Conservation (phyloP, 257 asterid species). For the Solanum dulcamara region DNA sequence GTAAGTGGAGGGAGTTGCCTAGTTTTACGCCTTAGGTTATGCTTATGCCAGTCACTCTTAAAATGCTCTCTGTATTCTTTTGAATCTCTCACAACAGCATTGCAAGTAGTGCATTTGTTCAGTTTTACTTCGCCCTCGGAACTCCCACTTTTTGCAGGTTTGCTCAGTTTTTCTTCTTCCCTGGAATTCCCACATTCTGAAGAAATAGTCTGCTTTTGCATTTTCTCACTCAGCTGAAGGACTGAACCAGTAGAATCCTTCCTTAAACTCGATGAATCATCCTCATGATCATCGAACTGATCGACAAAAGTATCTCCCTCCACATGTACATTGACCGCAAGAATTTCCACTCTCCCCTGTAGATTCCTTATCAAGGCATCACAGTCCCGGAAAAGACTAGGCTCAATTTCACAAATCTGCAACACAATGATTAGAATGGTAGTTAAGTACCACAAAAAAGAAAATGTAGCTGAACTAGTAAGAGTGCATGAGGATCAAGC, state of each 20-base stretch:
- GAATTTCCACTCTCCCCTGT: slow-evolving; percentile 79
- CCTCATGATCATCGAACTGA: slow-evolving; percentile 61
- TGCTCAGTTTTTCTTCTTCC: slow-evolving; percentile 53
- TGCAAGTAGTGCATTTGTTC: slow-evolving; percentile 77
- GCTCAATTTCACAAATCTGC: slow-evolving; percentile 75
- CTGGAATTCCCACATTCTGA: slow-evolving; percentile 24
- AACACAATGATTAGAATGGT: background rate
- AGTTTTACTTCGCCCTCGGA: slow-evolving; percentile 46
- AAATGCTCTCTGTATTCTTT: slow-evolving; percentile 81
- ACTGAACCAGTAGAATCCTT: slow-evolving; percentile 20
- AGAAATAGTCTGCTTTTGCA: slow-evolving; percentile 50
- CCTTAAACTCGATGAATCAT: slow-evolving; percentile 26
- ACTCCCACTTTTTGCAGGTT: slow-evolving; percentile 14
- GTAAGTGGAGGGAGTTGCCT: slow-evolving; percentile 79
- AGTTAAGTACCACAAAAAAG: background rate
- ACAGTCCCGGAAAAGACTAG: slow-evolving; percentile 65
- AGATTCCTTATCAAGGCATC: slow-evolving; percentile 59
- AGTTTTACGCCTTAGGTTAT: slow-evolving; percentile 63
- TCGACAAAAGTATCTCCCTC: slow-evolving; percentile 61
- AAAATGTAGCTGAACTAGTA: background rate
- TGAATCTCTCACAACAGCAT: slow-evolving; percentile 59
- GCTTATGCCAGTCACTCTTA: slow-evolving; percentile 94
- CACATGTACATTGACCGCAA: slow-evolving; percentile 73
- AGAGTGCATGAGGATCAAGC: background rate
- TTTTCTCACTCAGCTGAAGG: slow-evolving; percentile 34